Evolutionary conservation across 2,329 filamentous ascomycete genomes (phyloP), one percentile per base, ranked within the genome.

Genomic region (Aspergillus latus): DNA sequence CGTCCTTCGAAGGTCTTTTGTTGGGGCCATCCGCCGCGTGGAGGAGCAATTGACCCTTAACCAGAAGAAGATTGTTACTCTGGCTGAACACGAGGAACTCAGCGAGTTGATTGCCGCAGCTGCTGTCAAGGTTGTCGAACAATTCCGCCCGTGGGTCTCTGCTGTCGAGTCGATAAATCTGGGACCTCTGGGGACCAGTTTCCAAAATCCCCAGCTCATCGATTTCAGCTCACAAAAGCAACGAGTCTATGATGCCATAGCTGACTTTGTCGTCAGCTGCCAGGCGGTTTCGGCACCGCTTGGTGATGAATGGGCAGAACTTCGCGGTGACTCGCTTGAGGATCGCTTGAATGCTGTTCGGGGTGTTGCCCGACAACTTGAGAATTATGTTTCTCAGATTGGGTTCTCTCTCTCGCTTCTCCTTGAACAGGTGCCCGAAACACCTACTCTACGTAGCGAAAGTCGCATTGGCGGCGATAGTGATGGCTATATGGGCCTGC

Each of bases 221-320:
- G 94, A 97, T 64, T 97, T 97, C 71, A 88, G 87, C 67, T 84
- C 87, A 32, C 90, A 96, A 72, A 97, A 97, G 75, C 94, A 99
- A 72, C 89, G 88, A 64, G 80, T 96, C 15, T 97, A 97, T 73
- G 94, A 97, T 73, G 89, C 92, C 57, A 88, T 96, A 54, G 92
- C 92, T 7, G 94, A 97, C 70, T 82, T 99, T 29, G 77, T 97
- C 3, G 77, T 96, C 49, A 86, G 88, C 57, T 97, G 92, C 67
- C 94, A 99, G 74, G 86, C 89, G 26, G 88, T 97, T n/a, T 90
- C 92, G 5, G 90, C 90, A 7, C 94, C 94, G 5, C 75, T 99
- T 43, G 90, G 88, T 7, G 94, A 99, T 70, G 94, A 99, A 75
- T 99, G 94, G 94, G 86, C 92, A 3, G 92, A 96, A 70, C 81